These are phyloP conservation scores for Saccharomyces pastorianus DNA, from an alignment of 1,139 yeast species.

Conservation along the genomic window DNA sequence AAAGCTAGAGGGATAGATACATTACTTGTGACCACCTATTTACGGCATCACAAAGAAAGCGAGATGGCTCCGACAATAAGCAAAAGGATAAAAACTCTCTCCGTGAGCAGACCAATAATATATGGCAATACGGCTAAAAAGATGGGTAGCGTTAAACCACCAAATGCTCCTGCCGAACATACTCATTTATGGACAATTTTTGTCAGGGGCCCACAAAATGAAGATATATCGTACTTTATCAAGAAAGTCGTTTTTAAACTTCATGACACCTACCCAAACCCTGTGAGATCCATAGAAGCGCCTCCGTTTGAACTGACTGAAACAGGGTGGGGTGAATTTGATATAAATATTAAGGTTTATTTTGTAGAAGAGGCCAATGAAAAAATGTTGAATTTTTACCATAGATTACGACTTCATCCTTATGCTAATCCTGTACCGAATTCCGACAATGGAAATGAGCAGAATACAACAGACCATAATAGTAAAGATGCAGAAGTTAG, in stretches of 20 bases:
- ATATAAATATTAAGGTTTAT: constrained; percentile 76
- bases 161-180: constrained; percentile 76
- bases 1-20: neutral
- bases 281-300: constrained; percentile 71
- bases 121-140: constrained; percentile 85
- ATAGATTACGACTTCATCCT: constrained; percentile 86
- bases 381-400: constrained; percentile 78
- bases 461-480: constrained; percentile 14
- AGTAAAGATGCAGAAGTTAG: constrained; percentile 41
- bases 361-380: constrained; percentile 83
- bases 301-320: constrained; percentile 96
- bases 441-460: constrained; percentile 13
- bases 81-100: constrained; percentile 47
- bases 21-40: neutral
- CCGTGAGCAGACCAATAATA: constrained; percentile 75
- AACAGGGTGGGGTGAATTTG: constrained; percentile 99
- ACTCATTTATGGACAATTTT: constrained; percentile 96
- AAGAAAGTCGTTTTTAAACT: constrained; percentile 89
- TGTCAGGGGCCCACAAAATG: constrained; percentile 72
- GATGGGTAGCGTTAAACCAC: constrained; percentile 53
- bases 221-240: constrained; percentile 74
- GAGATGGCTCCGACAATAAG: constrained; percentile 22
- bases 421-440: constrained; percentile 42
- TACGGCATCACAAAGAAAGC: constrained; percentile 13
- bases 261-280: constrained; percentile 86